Evolutionary conservation across 2,329 filamentous ascomycete species (phyloP), one percentile per base, ranked within the genome.

Genomic region (Claviceps cyperi): DNA sequence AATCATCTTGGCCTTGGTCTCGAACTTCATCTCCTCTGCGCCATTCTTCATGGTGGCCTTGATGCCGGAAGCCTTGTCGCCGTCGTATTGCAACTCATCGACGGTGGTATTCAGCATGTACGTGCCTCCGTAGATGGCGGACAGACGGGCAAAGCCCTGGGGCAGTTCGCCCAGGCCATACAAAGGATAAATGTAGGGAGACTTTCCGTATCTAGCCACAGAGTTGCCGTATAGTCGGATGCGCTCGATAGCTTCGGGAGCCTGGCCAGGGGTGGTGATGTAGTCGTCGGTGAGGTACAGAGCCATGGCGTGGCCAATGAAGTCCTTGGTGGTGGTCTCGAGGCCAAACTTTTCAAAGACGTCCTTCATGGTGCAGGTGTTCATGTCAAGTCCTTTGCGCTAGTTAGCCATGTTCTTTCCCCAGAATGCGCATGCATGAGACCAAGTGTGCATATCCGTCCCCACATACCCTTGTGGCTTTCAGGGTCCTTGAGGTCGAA

Each of bases 71-170:
- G 91, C 86, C 76, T 94, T 95, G 64, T 77, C 80, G 50, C 75
- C 80, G 52, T 94, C 87, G 65, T 92, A 94, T 54, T 85, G 68
- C 57, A 98, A 73, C 74, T 98, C 92, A 56, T 97, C 86, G 50
- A 98, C 78, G 58, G 82, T 81, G 59, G 92, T 94, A 76, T 97
- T 97, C 62, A 98, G 83, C 90, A 98, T 98, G 73, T 98, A 98
- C 47, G 92, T 98, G 59, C 92, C 92, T 57, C 92, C 92, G 65
- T 98, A 97, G 70, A 98, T 97, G 67, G 92, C 92, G 40, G 90
- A 96, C 50, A 98, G 80, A 68, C 92, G 90, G 55, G 92, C 92
- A 62, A 98, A 98, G 53, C 91, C 91, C 71, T 98, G 92, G 37
- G 92, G 94, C 51, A 98, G 84, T 74, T 98, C 92, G 65, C 86